phyloP scores from a whole-genome alignment of 257 asterid species.

The Rubia yunnanensis region DNA sequence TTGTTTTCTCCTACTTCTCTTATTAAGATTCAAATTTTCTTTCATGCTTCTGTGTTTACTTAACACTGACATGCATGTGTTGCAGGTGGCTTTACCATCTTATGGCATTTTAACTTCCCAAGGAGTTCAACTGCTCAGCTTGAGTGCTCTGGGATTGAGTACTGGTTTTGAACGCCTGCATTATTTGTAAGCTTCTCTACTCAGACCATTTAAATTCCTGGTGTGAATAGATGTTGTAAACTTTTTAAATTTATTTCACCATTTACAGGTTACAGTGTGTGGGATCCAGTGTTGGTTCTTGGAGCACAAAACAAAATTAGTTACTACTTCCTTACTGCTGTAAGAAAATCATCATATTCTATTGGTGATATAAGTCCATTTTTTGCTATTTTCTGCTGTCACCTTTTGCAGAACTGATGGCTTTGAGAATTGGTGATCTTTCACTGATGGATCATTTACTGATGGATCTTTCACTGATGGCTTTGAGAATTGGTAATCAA shows the following conservation, averaged over 20 bases:
- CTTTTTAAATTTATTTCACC: conserved; percentile 8
- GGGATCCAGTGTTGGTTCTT: conserved; percentile 87
- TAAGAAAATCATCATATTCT: conserved; percentile 33
- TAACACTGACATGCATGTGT: conserved; percentile 5
- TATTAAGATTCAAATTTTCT: background rate
- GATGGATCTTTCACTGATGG: no score
- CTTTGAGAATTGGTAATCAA: no score
- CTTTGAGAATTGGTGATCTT: conserved; percentile 13
- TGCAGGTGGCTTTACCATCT: conserved; percentile 77
- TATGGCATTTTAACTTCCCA: conserved; percentile 83
- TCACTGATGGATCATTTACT: no score
- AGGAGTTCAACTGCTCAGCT: conserved; percentile 85
- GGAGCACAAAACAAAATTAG: conserved; percentile 73
- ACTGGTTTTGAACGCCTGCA: conserved; percentile 91
- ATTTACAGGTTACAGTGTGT: conserved; percentile 68
- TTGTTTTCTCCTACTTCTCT: background rate
- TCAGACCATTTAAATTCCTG: background rate
- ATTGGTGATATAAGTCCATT: background rate
- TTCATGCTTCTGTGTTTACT: conserved; percentile 1
- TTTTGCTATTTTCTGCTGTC: background rate
- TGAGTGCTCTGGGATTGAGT: conserved; percentile 77
- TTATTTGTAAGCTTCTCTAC: conserved; percentile 49
- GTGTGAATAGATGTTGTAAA: background rate
- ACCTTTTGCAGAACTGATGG: background rate
- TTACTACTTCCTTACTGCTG: conserved; percentile 69